Evolutionary conservation across 2,329 filamentous ascomycete species (phyloP), one percentile per base, ranked within the genome.

Genomic region (Canariomyces notabilis): DNA sequence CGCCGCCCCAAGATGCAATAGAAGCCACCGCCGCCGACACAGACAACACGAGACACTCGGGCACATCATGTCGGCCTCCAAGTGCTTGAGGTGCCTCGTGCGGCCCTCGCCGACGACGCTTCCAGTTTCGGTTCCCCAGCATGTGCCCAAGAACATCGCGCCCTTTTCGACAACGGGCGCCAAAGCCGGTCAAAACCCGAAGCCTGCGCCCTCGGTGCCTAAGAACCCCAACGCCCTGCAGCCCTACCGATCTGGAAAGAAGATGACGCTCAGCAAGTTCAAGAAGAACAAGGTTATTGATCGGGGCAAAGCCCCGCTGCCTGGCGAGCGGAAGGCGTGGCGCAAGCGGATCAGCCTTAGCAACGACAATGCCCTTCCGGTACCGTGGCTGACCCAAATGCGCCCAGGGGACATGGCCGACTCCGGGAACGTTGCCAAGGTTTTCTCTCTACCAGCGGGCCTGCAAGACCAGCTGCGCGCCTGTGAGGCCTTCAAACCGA

Each of bases 261-360:
- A 59, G 46, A 68, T 73, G 59, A 63, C 68, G 51, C 51, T 66
- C 23, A 53, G 54, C 34, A 61, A 59, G 44, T 57, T 58, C 53
- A 69, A 67, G 54, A 82, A 80, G 66, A 75, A 74, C 62, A 70
- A 65, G 57, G 59, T 62, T 14, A 60, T 71, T 36, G 66, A 64
- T 20, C 66, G 67, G 20, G 63, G 70, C 45, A 79, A 76, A 66
- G 74, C 80, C 14, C 85, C 86, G 16, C 72, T 72, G 11, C 75
- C 80, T 3, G 91, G 90, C 55, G 90, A 96, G 74, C 82, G 90
- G 56, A 95, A 89, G 69, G 87, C 87, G 21, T 74, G 87, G 63
- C 83, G 89, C 55, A 95, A 94, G 73, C 82, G 87, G 57, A 87
- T 98, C 60, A 82, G 94, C 49, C 80, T 98, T 50, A 91, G 85